phyloP scores from a whole-genome alignment of 1,284 basidiomycete genomes.

The Fomitopsis schrenkii region DNA sequence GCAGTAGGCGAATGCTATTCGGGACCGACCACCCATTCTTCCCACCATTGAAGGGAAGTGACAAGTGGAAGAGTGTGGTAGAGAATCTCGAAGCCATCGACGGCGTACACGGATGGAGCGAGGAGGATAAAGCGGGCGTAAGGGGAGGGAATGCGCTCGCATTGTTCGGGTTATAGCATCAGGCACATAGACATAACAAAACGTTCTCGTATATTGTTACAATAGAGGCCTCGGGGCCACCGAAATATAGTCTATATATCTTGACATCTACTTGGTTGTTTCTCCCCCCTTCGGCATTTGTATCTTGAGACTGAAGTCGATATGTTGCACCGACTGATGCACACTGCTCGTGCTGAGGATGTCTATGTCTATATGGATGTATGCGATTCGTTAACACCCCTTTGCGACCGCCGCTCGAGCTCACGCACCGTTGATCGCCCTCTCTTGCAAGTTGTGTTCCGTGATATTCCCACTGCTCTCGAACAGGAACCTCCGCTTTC shows the following conservation, averaged over 20 bases:
- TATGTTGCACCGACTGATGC: slow-evolving; percentile 88
- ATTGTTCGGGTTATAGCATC: slow-evolving; percentile 44
- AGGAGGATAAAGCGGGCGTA: slow-evolving; percentile 59
- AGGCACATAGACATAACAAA: background rate
- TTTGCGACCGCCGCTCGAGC: background rate
- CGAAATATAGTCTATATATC: background rate
- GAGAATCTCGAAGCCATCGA: slow-evolving; percentile 81
- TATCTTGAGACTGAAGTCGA: slow-evolving; percentile 94
- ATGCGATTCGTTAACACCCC: slow-evolving; percentile 5
- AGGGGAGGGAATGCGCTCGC: slow-evolving; percentile 67
- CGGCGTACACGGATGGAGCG: slow-evolving; percentile 56
- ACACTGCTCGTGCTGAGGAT: slow-evolving; percentile 91
- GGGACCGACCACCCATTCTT: slow-evolving; percentile 92
- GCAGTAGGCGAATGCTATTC: slow-evolving; percentile 66
- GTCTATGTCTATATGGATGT: slow-evolving; percentile 71
- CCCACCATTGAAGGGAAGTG: slow-evolving; percentile 65
- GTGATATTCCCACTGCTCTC: slow-evolving; percentile 94
- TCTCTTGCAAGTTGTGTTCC: slow-evolving; percentile 72
- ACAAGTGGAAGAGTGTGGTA: slow-evolving; percentile 79
- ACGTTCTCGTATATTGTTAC: slow-evolving; percentile 4
- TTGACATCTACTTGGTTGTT: background rate
- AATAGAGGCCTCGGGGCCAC: slow-evolving; percentile 1
- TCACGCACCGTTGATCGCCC: slow-evolving; percentile 71
- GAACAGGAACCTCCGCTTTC: slow-evolving; percentile 79
- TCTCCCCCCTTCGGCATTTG: slow-evolving; percentile 47